Conservation (phyloP, 805 yeast species). For the Tetrapisispora arboricola region DNA sequence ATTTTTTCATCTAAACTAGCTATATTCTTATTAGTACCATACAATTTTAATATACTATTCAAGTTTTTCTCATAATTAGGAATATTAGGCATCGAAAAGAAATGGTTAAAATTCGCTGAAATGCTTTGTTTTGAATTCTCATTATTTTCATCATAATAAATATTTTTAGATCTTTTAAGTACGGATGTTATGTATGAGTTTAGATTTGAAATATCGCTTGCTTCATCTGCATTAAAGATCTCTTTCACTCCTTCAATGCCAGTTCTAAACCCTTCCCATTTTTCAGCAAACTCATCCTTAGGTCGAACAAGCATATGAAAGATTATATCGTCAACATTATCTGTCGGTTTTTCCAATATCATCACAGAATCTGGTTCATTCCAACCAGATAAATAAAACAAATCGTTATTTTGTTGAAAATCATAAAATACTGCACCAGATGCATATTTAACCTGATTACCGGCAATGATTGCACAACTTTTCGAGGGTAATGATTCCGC, state of each 20-base stretch:
- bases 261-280: constrained; percentile 92
- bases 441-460: constrained; percentile 63
- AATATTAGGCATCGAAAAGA: constrained; percentile 19
- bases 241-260: constrained; percentile 78
- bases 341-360: constrained; percentile 51
- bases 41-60: constrained; percentile 29
- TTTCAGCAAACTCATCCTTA: constrained; percentile 63
- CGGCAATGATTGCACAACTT: constrained; percentile 68
- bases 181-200: constrained; percentile 36
- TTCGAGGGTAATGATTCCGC: constrained; percentile 47
- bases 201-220: constrained; percentile 32
- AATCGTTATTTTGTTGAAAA: constrained; percentile 85
- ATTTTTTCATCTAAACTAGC: constrained; percentile 13
- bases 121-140: constrained; percentile 12
- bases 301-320: constrained; percentile 83
- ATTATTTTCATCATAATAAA: constrained; percentile 42
- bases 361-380: constrained; percentile 76
- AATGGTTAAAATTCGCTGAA: constrained; percentile 23
- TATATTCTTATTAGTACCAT: neutral
- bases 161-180: constrained; percentile 37
- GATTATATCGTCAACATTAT: constrained; percentile 41
- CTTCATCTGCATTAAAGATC: constrained; percentile 78
- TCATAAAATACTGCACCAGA: constrained; percentile 87
- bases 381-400: constrained; percentile 86
- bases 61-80: constrained; percentile 18